Base-by-base conservation (phyloP, 345 rosid species). In the Salix viminalis region DNA sequence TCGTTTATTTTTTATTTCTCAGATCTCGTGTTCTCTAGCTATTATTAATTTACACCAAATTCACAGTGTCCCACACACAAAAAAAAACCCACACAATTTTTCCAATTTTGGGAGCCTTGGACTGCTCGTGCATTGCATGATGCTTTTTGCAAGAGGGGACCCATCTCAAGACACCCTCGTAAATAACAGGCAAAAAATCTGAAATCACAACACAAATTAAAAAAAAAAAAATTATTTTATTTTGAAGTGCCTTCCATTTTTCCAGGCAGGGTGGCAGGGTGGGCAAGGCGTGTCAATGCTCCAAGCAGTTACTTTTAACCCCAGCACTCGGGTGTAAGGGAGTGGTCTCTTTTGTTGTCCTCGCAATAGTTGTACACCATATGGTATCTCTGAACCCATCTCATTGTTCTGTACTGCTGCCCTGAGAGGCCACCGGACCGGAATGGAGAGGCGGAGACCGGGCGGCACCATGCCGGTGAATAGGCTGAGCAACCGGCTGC, bases 291-390 rank as follows among this genome's bases (percentile, higher is more conserved):
- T 37, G 11, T 1, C 23, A n/a, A 23, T 13, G 32, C 39, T 36
- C 23, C 12, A n/a, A 23, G 16, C 64, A 39, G 44, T 12, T 48
- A 0, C 56, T 8, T 36, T 2, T 80, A 84, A 24, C 75, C 69
- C 88, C 89, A 68, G 79, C 99, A 96, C 80, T 96, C 99, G 1
- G 99, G 98, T 21, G 96, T 96, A 48, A 89, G 77, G 76, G 93
- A 88, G 79, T 89, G 98, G 77, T 96, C 97, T 69, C 99, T 86
- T 32, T 83, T 93, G 52, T 76, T 69, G 81, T 96, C 99, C 79
- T 58, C 67, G 85, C 99, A 96, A 69, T 96, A 96, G 76, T 96
- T 77, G 66, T 96, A 96, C 9, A 87, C 88, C 92, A 91, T 62
- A 69, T 84, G 87, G 73, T 87, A 83, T 36, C 77, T 81, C 73